phyloP scores from a whole-genome alignment of 139 green algal species.

The Coelastrella sp. region DNA sequence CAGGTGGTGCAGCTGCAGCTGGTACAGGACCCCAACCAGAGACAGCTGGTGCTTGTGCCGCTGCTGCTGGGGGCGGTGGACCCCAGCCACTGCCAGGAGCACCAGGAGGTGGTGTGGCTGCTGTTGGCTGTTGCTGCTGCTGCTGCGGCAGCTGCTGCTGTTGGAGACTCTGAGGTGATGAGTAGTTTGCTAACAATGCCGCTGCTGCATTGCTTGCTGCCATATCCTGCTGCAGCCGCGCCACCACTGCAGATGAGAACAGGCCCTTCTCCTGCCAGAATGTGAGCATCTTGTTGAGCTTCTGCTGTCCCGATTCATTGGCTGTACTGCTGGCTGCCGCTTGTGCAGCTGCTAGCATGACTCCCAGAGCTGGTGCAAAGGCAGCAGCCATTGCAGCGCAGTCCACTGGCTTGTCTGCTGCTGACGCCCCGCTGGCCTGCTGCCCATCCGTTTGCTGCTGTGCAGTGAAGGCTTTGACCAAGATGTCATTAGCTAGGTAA shows the following conservation, averaged over 20 bases:
- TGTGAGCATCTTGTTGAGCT: slow-evolving; percentile 37
- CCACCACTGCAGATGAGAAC: slow-evolving; percentile 6
- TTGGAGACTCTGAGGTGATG: not conserved
- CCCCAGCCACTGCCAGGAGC: not conserved
- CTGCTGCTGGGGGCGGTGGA: slow-evolving; percentile 21
- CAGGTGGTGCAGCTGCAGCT: not conserved
- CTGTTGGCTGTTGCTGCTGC: not conserved
- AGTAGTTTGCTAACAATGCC: not conserved
- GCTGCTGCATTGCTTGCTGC: not conserved
- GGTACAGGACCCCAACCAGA: not conserved
- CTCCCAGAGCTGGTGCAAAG: slow-evolving; percentile 32
- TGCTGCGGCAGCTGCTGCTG: slow-evolving; percentile 6
- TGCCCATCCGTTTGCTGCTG: slow-evolving; percentile 19
- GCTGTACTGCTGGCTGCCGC: slow-evolving; percentile 19
- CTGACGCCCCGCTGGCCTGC: not conserved
- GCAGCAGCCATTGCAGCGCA: not conserved
- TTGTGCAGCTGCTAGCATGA: slow-evolving; percentile 36
- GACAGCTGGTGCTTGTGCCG: not conserved
- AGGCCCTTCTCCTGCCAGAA: slow-evolving; percentile 48
- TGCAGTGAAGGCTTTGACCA: slow-evolving; percentile 78
- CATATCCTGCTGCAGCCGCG: slow-evolving; percentile 35
- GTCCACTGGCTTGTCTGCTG: not conserved
- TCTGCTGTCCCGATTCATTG: slow-evolving; percentile 3
- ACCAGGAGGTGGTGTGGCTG: not conserved
- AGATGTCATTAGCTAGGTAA: slow-evolving; percentile 92